Conservation (phyloP, 306 rosid species). For the Prunus kanzakura region DNA sequence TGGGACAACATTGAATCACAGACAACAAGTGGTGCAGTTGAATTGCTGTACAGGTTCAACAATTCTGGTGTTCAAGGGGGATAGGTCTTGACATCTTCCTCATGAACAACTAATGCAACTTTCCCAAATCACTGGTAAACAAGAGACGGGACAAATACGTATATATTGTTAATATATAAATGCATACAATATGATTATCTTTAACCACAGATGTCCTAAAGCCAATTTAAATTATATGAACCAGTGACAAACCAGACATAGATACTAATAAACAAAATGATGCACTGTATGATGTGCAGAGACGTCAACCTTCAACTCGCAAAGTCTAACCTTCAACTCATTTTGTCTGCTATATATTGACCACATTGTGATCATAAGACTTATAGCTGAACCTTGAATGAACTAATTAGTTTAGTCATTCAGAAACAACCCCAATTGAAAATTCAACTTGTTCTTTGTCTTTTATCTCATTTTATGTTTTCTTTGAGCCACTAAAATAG, state of each 20-base stretch:
- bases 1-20: background rate
- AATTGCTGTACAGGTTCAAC: background rate
- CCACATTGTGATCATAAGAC: background rate
- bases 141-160: background rate
- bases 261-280: background rate
- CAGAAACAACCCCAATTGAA: background rate
- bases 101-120: background rate
- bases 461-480: background rate
- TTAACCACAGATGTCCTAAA: background rate
- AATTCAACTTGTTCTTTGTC: background rate
- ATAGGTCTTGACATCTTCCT: background rate
- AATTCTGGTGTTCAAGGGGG: background rate
- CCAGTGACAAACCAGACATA: background rate
- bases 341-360: background rate
- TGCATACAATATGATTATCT: background rate
- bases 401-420: background rate
- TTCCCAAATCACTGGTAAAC: background rate
- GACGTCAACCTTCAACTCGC: background rate
- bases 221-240: background rate
- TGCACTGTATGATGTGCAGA: background rate
- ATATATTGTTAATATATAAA: background rate
- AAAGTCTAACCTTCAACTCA: background rate
- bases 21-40: background rate
- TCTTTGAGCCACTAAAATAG: background rate
- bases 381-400: background rate